Percentiles rank a stretch among this genome's conserved stretches.
These are phyloP conservation scores for Monosporascus sp. DNA, from an alignment of 2,329 filamentous ascomycete genomes.

Conservation along the genomic window DNA sequence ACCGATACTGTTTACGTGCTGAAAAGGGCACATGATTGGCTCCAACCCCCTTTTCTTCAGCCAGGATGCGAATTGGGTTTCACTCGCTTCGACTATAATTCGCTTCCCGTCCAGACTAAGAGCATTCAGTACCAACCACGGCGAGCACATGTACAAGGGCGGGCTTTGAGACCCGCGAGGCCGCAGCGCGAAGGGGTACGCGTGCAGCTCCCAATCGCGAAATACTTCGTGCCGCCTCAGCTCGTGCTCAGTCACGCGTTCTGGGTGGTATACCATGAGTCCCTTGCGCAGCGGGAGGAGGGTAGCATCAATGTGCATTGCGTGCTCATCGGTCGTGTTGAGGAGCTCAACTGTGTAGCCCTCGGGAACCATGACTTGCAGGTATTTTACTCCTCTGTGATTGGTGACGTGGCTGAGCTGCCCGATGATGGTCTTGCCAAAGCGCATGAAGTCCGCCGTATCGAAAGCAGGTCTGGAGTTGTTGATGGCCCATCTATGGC, in stretches of 20 bases:
- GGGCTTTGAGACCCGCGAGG: constrained; percentile 4
- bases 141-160: constrained; percentile 21
- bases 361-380: constrained; percentile 16
- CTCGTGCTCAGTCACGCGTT: constrained; percentile 15
- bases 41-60: no score
- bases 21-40: constrained; percentile 14
- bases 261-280: constrained; percentile 21
- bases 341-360: constrained; percentile 25
- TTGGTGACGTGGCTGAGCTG: constrained; percentile 30
- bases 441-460: constrained; percentile 29
- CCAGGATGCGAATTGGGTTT: constrained; percentile 2
- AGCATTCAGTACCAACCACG: constrained; percentile 24
- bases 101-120: constrained; percentile 17
- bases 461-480: constrained; percentile 28
- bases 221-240: constrained; percentile 20
- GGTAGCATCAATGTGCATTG: constrained; percentile 28
- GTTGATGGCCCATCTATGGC: no score
- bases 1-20: constrained; percentile 26
- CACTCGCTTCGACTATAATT: constrained; percentile 21
- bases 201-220: constrained; percentile 20
- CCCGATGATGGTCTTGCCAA: constrained; percentile 24
- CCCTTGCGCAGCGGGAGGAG: constrained; percentile 23
- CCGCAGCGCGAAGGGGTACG: constrained; percentile 17
- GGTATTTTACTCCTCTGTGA: constrained; percentile 23
- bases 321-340: constrained; percentile 17